Evolutionary conservation across 2,329 filamentous ascomycete species (phyloP).

Genomic region (Laburnicola sp.): DNA sequence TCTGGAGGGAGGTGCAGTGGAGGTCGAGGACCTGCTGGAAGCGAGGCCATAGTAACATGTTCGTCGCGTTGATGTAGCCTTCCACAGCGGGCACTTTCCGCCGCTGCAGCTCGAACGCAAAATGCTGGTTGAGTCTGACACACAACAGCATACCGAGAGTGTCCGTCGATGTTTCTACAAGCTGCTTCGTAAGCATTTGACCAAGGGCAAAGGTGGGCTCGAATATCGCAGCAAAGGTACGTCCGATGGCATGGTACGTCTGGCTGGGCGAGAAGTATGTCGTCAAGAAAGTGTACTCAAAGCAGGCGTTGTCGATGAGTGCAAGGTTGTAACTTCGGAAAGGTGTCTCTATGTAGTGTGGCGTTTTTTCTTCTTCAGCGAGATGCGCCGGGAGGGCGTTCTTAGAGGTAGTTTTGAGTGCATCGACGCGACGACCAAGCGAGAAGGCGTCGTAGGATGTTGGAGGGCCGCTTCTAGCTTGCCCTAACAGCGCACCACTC

Average conservation of each 20-base stretch:
- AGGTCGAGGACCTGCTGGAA: slow-evolving; percentile 93
- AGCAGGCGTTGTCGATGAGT: slow-evolving; percentile 87
- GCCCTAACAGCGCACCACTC: slow-evolving; percentile 46
- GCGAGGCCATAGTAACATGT: slow-evolving; percentile 94
- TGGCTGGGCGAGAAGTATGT: slow-evolving; percentile 83
- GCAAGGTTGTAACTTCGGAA: slow-evolving; percentile 96
- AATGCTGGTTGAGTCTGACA: slow-evolving; percentile 89
- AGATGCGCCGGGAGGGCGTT: slow-evolving; percentile 83
- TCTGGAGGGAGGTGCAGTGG: slow-evolving; percentile 84
- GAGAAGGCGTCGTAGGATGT: slow-evolving; percentile 84
- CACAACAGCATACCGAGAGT: slow-evolving; percentile 86
- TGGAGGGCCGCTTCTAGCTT: slow-evolving; percentile 46
- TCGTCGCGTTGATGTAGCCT: slow-evolving; percentile 89
- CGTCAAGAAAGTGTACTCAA: slow-evolving; percentile 92
- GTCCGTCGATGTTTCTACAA: slow-evolving; percentile 78
- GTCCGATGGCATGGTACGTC: slow-evolving; percentile 75
- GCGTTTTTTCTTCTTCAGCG: slow-evolving; percentile 83
- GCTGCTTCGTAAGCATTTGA: slow-evolving; percentile 71
- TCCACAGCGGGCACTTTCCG: slow-evolving; percentile 88
- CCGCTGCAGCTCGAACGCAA: slow-evolving; percentile 90
- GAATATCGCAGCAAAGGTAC: slow-evolving; percentile 85
- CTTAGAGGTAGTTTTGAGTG: slow-evolving; percentile 73
- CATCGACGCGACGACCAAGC: slow-evolving; percentile 81
- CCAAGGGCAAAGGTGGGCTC: slow-evolving; percentile 87
- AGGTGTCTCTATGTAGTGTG: slow-evolving; percentile 84